Evolutionary conservation across 2,329 filamentous ascomycete genomes (phyloP).

Genomic region (Orbilia blumenaviensis): DNA sequence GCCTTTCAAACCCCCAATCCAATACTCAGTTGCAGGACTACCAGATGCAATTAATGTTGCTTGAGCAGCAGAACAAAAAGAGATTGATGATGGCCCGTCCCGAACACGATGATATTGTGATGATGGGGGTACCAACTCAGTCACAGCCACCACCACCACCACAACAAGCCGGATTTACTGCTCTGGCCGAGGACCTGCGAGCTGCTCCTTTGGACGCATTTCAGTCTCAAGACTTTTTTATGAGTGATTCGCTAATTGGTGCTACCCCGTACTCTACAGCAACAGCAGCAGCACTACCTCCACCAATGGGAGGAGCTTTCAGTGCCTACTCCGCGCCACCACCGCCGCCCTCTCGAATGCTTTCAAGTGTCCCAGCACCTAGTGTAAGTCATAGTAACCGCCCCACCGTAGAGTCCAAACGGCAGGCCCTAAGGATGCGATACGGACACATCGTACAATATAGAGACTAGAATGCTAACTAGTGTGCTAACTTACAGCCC

Average conservation of each 20-base stretch:
- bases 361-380: not conserved
- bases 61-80: slow-evolving; percentile 56
- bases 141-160: not conserved
- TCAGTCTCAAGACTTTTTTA: not conserved
- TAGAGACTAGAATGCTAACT: not conserved
- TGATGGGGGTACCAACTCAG: not conserved
- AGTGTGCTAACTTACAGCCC: not conserved
- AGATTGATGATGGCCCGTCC: slow-evolving; percentile 51
- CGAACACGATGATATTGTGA: not conserved
- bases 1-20: not conserved
- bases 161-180: not conserved
- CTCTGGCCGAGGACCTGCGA: no score
- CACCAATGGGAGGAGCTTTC: not conserved
- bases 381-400: not conserved
- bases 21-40: slow-evolving; percentile 50
- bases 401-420: not conserved
- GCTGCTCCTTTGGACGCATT: no score
- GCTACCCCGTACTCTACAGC: not conserved
- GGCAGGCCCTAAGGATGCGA: not conserved
- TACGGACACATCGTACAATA: no score
- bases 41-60: slow-evolving; percentile 55
- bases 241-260: not conserved
- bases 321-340: not conserved
- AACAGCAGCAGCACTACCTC: not conserved
- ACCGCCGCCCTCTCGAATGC: not conserved